These are phyloP conservation scores for Lepidium campestre DNA, from an alignment of 441 rosid species.

Conservation along the genomic window DNA sequence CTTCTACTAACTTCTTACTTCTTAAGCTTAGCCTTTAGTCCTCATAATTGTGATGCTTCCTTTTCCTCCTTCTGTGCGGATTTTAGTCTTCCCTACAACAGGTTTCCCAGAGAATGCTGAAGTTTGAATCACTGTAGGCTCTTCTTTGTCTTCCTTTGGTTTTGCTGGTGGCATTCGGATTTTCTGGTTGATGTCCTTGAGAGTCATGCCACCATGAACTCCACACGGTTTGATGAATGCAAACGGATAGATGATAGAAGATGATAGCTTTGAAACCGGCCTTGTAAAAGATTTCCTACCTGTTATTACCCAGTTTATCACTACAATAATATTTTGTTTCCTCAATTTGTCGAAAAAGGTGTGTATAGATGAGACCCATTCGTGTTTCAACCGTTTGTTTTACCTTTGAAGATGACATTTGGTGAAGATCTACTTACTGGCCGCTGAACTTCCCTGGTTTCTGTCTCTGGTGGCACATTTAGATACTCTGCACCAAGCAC, in stretches of 20 bases:
- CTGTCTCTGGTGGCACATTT: constrained; percentile 39
- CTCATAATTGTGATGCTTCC: constrained; percentile 97
- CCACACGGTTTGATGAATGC: constrained; percentile 90
- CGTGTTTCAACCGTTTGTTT: neutral
- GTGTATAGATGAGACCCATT: neutral
- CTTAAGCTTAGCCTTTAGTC: constrained; percentile 62
- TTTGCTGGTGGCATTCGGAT: constrained; percentile 66
- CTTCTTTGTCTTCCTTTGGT: constrained; percentile 43
- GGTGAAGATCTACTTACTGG: constrained; percentile 44
- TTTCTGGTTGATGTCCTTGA: constrained; percentile 86
- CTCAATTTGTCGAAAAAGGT: neutral
- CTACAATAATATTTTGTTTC: neutral
- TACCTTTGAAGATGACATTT: constrained; percentile 74
- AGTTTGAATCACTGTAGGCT: constrained; percentile 60
- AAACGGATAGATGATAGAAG: constrained; percentile 84
- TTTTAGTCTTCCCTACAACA: constrained; percentile 89
- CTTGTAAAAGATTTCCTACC: constrained; percentile 67
- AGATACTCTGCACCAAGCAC: constrained; percentile 50
- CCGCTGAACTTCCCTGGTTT: constrained; percentile 40
- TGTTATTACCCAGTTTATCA: constrained; percentile 9
- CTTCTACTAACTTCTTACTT: neutral
- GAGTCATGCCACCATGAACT: constrained; percentile 80
- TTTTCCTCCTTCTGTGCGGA: constrained; percentile 94
- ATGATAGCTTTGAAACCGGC: constrained; percentile 59
- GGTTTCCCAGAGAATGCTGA: constrained; percentile 99